Conservation (phyloP, 2,329 filamentous ascomycete genomes). For the Sarocladium kiliense region DNA sequence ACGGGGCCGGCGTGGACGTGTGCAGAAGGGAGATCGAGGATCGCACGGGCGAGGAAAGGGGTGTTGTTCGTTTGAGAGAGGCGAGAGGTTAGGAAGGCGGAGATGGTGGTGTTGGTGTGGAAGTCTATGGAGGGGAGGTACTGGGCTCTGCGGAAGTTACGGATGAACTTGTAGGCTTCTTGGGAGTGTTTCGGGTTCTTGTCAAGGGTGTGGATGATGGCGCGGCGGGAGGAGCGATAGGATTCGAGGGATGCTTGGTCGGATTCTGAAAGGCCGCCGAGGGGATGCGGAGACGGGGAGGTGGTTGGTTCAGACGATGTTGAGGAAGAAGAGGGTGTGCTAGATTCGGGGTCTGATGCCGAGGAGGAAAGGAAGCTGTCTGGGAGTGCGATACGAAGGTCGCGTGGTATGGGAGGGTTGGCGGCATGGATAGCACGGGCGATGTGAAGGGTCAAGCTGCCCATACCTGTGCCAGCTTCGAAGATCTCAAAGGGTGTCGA, state of each 20-base stretch:
- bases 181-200: conserved; percentile 55
- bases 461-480: conserved; percentile 82
- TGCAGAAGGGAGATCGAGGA: conserved; percentile 68
- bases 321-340: conserved; percentile 9
- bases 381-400: conserved; percentile 25
- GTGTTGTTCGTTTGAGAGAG: conserved; percentile 27
- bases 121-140: conserved; percentile 71
- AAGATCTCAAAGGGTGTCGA: conserved; percentile 63
- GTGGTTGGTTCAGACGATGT: no score
- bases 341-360: not conserved
- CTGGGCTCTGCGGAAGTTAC: conserved; percentile 62
- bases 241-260: conserved; percentile 30
- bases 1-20: conserved; percentile 43
- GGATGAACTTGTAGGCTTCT: conserved; percentile 60
- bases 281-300: no score
- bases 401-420: conserved; percentile 49
- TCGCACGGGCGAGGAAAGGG: conserved; percentile 66
- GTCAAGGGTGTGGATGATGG: conserved; percentile 73
- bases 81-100: conserved; percentile 55
- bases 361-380: not conserved
- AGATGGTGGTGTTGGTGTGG: conserved; percentile 58
- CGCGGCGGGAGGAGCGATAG: conserved; percentile 50
- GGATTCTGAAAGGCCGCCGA: conserved; percentile 23
- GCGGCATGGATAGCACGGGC: conserved; percentile 71
- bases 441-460: conserved; percentile 69